Percentiles rank a stretch among this genome's conserved stretches.
phyloP scores from a whole-genome alignment of 2,329 filamentous ascomycete genomes.

The Leptographium procerum region DNA sequence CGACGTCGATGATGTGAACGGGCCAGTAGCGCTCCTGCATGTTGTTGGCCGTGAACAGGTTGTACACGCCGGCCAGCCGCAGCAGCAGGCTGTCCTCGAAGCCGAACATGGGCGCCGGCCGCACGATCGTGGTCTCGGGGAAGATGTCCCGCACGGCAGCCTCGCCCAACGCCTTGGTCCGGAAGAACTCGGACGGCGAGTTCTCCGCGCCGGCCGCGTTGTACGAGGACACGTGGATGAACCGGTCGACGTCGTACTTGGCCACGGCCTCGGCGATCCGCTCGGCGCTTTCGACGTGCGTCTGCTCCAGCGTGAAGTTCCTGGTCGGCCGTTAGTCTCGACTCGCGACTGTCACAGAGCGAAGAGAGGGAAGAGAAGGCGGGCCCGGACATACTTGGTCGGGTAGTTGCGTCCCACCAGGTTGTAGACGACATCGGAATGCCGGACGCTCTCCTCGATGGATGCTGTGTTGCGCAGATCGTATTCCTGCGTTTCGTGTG shows the following conservation, averaged over 20 bases:
- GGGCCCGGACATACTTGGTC: slow-evolving; percentile 58
- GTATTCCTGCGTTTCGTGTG: slow-evolving; percentile 56
- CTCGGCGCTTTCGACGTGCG: slow-evolving; percentile 85
- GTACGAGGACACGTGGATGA: slow-evolving; percentile 92
- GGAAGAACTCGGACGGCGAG: slow-evolving; percentile 79
- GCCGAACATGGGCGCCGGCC: slow-evolving; percentile 86
- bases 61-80: slow-evolving; percentile 67
- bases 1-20: slow-evolving; percentile 90
- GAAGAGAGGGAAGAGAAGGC: neutral
- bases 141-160: slow-evolving; percentile 77
- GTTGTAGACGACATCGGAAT: slow-evolving; percentile 97
- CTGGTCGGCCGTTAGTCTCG: no score
- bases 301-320: slow-evolving; percentile 88
- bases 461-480: slow-evolving; percentile 90
- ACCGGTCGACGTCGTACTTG: slow-evolving; percentile 96
- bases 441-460: slow-evolving; percentile 90
- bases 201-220: slow-evolving; percentile 71
- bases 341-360: neutral
- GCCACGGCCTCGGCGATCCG: slow-evolving; percentile 88
- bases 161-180: slow-evolving; percentile 81
- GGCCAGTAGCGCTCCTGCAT: slow-evolving; percentile 87
- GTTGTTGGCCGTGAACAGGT: slow-evolving; percentile 82
- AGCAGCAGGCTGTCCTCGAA: slow-evolving; percentile 89
- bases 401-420: slow-evolving; percentile 88
- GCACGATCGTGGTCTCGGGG: slow-evolving; percentile 93